Percentiles rank a stretch among this genome's conserved stretches.
phyloP scores from a whole-genome alignment of 2,329 filamentous ascomycete species.

The Exophiala calicioides region DNA sequence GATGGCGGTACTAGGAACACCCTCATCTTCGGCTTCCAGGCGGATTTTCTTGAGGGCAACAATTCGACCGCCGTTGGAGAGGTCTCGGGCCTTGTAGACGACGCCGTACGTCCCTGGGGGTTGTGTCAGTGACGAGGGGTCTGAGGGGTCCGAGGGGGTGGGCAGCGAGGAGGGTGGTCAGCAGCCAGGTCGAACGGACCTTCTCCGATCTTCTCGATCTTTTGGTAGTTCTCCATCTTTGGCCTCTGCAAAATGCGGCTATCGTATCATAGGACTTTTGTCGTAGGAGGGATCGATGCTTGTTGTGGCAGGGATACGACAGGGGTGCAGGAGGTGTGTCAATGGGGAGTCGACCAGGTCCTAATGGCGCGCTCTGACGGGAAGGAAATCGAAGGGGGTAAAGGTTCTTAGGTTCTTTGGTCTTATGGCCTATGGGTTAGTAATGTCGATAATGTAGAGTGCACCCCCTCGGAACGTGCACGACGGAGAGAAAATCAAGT shows the following conservation, averaged over 20 bases:
- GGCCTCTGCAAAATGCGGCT: background rate
- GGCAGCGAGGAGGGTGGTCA: background rate
- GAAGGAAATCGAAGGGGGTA: too few relatives aligned
- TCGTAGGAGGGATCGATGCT: background rate
- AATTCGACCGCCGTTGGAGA: conserved; percentile 77
- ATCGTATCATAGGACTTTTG: conserved; percentile 7
- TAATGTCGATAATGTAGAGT: background rate
- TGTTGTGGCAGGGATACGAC: background rate
- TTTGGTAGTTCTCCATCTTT: conserved; percentile 91
- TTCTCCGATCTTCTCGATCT: conserved; percentile 95
- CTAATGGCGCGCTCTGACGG: too few relatives aligned
- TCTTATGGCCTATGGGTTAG: conserved; percentile 8
- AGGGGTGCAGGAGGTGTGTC: too few relatives aligned
- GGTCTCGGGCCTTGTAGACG: conserved; percentile 90
- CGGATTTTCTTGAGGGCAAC: conserved; percentile 95
- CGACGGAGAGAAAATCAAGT: too few relatives aligned
- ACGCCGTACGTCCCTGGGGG: conserved; percentile 83
- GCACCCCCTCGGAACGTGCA: too few relatives aligned
- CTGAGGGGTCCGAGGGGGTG: too few relatives aligned
- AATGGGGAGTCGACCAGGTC: conserved; percentile 10
- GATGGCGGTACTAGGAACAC: conserved; percentile 88
- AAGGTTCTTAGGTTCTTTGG: too few relatives aligned
- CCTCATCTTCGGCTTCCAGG: conserved; percentile 91
- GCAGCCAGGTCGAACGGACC: conserved; percentile 55
- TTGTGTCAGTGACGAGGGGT: conserved; percentile 10